phyloP scores from a whole-genome alignment of 2,329 filamentous ascomycete species.

The Pyrenochaeta sp. region DNA sequence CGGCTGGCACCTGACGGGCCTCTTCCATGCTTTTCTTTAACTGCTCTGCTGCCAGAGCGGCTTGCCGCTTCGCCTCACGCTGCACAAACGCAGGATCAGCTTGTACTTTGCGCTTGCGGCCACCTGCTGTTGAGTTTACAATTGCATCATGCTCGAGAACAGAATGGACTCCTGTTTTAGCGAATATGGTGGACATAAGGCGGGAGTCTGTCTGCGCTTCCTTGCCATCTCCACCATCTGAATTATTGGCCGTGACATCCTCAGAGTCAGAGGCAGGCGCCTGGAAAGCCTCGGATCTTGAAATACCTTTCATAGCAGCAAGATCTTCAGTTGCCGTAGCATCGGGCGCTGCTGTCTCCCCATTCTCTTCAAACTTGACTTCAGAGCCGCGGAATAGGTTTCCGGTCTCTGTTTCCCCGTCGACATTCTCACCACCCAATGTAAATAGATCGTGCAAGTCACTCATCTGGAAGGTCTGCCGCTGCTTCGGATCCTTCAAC shows the following conservation, averaged over 20 bases:
- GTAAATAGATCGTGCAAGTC: slow-evolving; percentile 94
- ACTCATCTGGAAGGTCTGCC: slow-evolving; percentile 86
- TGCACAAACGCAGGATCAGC: slow-evolving; percentile 82
- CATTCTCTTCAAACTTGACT: slow-evolving; percentile 64
- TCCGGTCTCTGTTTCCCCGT: slow-evolving; percentile 81
- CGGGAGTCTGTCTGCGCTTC: slow-evolving; percentile 60
- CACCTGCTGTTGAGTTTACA: slow-evolving; percentile 60
- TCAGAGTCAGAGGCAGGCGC: slow-evolving; percentile 36
- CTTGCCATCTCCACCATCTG: slow-evolving; percentile 21
- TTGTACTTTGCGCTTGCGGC: slow-evolving; percentile 68
- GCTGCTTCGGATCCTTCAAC: slow-evolving; percentile 90
- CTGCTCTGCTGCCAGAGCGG: slow-evolving; percentile 78
- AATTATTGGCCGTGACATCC: slow-evolving; percentile 17
- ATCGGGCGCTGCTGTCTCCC: slow-evolving; percentile 29
- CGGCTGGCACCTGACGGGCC: slow-evolving; percentile 76
- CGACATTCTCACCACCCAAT: slow-evolving; percentile 69
- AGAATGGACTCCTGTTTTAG: slow-evolving; percentile 85
- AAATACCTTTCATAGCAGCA: slow-evolving; percentile 52
- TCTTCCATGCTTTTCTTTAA: slow-evolving; percentile 77
- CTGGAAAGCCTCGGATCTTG: slow-evolving; percentile 55
- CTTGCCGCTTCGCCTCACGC: slow-evolving; percentile 81
- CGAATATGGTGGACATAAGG: slow-evolving; percentile 89
- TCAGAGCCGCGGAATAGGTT: slow-evolving; percentile 89
- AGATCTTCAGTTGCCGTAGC: slow-evolving; percentile 39
- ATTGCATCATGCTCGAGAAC: slow-evolving; percentile 94